These are phyloP conservation scores for Alloteropsis angusta DNA, from an alignment of 202 grass and related monocot species.

Conservation along the genomic window DNA sequence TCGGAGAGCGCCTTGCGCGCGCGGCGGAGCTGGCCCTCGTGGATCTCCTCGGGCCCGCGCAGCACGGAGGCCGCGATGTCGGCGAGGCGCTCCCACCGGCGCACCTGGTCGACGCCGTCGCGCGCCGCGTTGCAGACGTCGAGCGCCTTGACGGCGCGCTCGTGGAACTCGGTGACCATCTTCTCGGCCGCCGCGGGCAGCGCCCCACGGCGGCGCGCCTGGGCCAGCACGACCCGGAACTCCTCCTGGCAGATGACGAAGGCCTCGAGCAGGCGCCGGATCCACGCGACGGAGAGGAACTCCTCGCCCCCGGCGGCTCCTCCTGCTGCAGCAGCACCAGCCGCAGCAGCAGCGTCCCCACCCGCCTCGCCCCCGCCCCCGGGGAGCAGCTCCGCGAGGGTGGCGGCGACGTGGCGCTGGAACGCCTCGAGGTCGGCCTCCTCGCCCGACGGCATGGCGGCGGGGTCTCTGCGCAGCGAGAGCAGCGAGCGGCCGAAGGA, in stretches of 20 bases:
- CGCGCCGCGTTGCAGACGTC: constrained; percentile 93
- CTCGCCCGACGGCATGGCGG: constrained; percentile 40
- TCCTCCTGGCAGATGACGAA: constrained; percentile 83
- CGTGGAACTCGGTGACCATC: constrained; percentile 76
- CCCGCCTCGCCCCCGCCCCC: neutral
- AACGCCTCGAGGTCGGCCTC: constrained; percentile 80
- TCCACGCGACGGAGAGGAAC: constrained; percentile 69
- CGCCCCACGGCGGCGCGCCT: constrained; percentile 45
- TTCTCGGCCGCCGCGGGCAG: constrained; percentile 40
- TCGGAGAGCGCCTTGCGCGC: constrained; percentile 76
- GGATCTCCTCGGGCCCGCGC: constrained; percentile 27
- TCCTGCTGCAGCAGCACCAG: neutral
- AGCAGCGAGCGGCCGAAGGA: constrained; percentile 79
- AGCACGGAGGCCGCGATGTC: constrained; percentile 74
- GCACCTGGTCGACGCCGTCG: constrained; percentile 78
- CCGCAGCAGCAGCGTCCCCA: neutral
- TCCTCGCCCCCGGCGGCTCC: neutral
- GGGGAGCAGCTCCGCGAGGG: constrained; percentile 47
- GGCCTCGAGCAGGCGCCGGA: constrained; percentile 76
- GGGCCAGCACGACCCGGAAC: constrained; percentile 64
- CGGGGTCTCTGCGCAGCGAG: constrained; percentile 62
- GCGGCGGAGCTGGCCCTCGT: constrained; percentile 77
- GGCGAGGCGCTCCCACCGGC: constrained; percentile 67
- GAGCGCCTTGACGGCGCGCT: constrained; percentile 82
- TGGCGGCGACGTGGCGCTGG: constrained; percentile 63